phyloP scores from a whole-genome alignment of 208 protist genomes.

The Wallacemonas sp. region DNA sequence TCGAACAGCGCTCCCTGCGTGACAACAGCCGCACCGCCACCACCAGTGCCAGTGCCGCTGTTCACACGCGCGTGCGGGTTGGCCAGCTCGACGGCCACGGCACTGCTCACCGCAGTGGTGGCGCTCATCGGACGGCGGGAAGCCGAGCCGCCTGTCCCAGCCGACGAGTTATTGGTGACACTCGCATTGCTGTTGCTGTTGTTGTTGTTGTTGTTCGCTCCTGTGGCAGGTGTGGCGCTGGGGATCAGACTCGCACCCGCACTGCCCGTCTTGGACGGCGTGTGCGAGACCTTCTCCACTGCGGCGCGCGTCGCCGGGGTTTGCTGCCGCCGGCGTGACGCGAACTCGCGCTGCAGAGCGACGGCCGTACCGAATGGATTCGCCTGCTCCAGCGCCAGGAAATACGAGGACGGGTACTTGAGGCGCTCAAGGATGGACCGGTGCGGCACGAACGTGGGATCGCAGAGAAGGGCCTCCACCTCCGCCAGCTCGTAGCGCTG shows the following conservation, averaged over 20 bases:
- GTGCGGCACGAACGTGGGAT: constrained; percentile 24
- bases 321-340: constrained; percentile 17
- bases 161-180: no score
- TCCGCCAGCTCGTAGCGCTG: constrained; percentile 24
- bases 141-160: not conserved
- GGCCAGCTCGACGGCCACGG: not conserved
- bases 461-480: constrained; percentile 18
- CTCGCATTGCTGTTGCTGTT: not conserved
- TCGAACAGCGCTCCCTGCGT: no score
- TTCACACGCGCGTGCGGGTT: not conserved
- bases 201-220: not conserved
- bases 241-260: no score
- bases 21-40: not conserved
- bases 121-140: not conserved
- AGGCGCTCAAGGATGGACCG: constrained; percentile 24
- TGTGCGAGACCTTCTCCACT: constrained; percentile 12
- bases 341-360: constrained; percentile 20
- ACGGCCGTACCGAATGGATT: constrained; percentile 23
- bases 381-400: constrained; percentile 29
- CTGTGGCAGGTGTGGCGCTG: no score
- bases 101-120: no score
- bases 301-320: not conserved
- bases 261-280: not conserved
- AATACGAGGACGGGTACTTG: constrained; percentile 35
- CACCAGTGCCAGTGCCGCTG: not conserved